Base-by-base conservation (phyloP, 2,329 filamentous ascomycete genomes). In the Ascochyta viciae-villosae region DNA sequence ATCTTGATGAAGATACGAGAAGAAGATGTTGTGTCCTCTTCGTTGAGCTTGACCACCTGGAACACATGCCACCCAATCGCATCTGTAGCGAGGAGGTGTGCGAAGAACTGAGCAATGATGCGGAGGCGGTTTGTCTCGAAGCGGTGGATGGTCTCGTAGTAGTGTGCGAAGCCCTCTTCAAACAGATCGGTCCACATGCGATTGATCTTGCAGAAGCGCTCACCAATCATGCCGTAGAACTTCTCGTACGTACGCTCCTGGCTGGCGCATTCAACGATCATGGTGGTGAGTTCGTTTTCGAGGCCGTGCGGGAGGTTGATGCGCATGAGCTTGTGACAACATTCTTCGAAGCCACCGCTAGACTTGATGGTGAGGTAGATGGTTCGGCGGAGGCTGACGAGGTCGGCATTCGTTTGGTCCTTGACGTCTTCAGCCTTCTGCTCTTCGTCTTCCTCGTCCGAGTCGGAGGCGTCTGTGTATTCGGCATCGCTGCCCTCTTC, bases 1-100 rank as follows among this genome's bases (percentile, higher is more conserved):
- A 98, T 98, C 81, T 97, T 98, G 82, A 99, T 90, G 73, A 98
- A 99, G 75, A 99, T 98, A 81, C 95, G 91, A 65, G 91, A 96
- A 60, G 92, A 95, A 2, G 92, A 94, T 0, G 94, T 99, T 0
- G 95, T 99, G 70, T 99, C 95, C 55, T 98, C 94, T 75, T 99
- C 93, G 71, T 95, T 99, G 47, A 99, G 80, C 73, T 93, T 93
- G 58, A 99, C 87, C 50, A 89, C 84, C 0, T 89, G 90, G 42
- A 99, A 77, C 22, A 91, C 89, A 71, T 98, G 91, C 95, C 95
- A 98, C 55, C 91, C 91, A 54, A 99, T 89, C 19, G 91, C 91
- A 71, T 97, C 92, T 9, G 88, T 90, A 42, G 90, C 88, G 47
- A 99, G 84, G 71, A 98, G 84, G 73, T 98, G 92, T 10, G 92